phyloP scores from a whole-genome alignment of 2,329 filamentous ascomycete species.

The Sporothrix pseudoabietina region DNA sequence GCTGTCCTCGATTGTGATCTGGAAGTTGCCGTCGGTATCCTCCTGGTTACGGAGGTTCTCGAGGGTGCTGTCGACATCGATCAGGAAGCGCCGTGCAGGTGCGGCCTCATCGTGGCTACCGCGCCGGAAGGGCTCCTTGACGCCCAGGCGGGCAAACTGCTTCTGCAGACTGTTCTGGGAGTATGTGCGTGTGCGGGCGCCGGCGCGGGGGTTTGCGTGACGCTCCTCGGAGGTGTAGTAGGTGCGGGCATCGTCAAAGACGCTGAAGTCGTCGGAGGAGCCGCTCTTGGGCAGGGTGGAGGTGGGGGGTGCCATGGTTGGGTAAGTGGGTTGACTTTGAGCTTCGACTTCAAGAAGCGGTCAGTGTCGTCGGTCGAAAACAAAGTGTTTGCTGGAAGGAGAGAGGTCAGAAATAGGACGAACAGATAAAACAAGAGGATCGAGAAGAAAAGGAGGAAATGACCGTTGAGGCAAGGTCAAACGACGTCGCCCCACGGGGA shows the following conservation, averaged over 20 bases:
- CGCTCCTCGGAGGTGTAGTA: constrained; percentile 62
- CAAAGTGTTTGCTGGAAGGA: neutral
- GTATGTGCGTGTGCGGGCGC: constrained; percentile 57
- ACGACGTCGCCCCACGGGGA: constrained; percentile 7
- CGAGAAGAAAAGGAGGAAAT: neutral
- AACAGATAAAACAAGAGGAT: neutral
- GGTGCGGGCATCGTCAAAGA: constrained; percentile 61
- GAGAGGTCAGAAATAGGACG: neutral
- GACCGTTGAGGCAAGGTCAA: neutral
- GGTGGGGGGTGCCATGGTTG: constrained; percentile 8
- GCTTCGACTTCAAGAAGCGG: neutral
- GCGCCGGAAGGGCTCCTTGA: constrained; percentile 58
- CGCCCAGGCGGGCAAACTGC: constrained; percentile 55
- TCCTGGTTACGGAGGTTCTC: constrained; percentile 79
- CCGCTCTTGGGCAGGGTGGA: constrained; percentile 35
- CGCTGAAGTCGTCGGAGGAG: constrained; percentile 51
- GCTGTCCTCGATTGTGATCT: constrained; percentile 95
- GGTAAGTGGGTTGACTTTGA: constrained; percentile 12
- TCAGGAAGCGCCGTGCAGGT: constrained; percentile 72
- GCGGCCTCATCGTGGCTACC: constrained; percentile 71
- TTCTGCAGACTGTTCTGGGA: constrained; percentile 60
- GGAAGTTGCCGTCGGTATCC: constrained; percentile 91
- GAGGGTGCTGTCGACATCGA: constrained; percentile 83
- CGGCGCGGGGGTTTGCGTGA: constrained; percentile 50
- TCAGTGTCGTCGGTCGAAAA: neutral